Base-by-base conservation (phyloP, 345 rosid species). In the Sonneratia caseolaris region DNA sequence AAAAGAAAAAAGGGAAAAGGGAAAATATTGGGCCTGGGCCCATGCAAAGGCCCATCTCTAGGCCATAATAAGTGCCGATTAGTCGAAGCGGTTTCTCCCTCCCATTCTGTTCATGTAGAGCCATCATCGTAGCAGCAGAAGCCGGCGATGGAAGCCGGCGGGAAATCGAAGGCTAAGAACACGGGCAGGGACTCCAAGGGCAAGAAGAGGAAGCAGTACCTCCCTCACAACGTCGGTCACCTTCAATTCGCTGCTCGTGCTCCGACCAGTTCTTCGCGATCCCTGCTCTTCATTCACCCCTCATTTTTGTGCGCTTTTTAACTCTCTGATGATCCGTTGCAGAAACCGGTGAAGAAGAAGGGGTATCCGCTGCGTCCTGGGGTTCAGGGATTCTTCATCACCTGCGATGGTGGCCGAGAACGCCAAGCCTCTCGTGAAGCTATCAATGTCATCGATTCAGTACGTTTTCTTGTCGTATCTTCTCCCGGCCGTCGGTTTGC, bases 381-480 rank as follows among this genome's bases (percentile, higher is more conserved):
- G 7, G 87, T 94, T 1, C 86, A 86, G 78, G 98, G 97, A 48
- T 94, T 91, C 83, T 89, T 93, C 79, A 88, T 93, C 75, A 87
- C 97, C 37, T 93, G 98, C 64, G 98, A 93, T 79, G 97, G 98
- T 38, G 96, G 98, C 45, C 84, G 96, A 67, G 97, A 93, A 72
- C 85, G 79, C 69, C 97, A 94, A 82, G 98, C 96, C 73, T 77
- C 94, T 77, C 86, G 81, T 49, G 98, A 94, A 81, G 97, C 95
- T 69, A 74, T 90, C 66, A 84, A 82, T 74, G 95, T 91, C 79
- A 81, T 94, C 64, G 98, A 91, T 74, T 82, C 96, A 75, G 98
- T 94, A 80, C 76, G 84, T 49, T 27, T 66, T 55, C 21, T 3
- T 21, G 72, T 68, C 51, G 40, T 7, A 13, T 32, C 64, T 66